phyloP scores from a whole-genome alignment of 1,284 basidiomycete genomes.

The Exobasidium cylindrosporum region DNA sequence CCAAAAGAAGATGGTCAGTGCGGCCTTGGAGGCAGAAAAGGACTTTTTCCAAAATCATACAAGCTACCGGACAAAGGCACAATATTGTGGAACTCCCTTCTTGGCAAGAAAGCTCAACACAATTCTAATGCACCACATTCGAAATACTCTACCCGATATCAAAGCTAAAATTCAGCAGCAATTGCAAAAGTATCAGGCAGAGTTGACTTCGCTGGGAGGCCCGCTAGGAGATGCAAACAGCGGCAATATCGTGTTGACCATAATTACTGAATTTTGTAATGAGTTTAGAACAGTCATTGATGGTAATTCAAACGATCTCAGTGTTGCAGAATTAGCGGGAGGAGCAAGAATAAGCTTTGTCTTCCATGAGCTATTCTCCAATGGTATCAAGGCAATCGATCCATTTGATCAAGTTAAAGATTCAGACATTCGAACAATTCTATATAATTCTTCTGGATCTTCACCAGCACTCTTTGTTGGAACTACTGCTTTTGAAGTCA shows the following conservation, averaged over 20 bases:
- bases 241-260: slow-evolving; percentile 81
- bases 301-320: slow-evolving; percentile 91
- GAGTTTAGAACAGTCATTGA: slow-evolving; percentile 96
- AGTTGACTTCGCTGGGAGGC: slow-evolving; percentile 82
- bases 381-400: slow-evolving; percentile 90
- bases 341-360: slow-evolving; percentile 97
- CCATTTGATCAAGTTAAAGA: slow-evolving; percentile 98
- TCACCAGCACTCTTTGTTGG: slow-evolving; percentile 94
- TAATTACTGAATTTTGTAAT: slow-evolving; percentile 94
- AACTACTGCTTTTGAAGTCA: slow-evolving; percentile 92
- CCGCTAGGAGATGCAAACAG: slow-evolving; percentile 78
- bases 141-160: slow-evolving; percentile 92
- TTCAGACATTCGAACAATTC: slow-evolving; percentile 87
- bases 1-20: slow-evolving; percentile 71
- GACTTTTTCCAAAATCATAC: slow-evolving; percentile 90
- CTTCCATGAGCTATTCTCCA: slow-evolving; percentile 96
- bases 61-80: slow-evolving; percentile 86
- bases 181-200: slow-evolving; percentile 78
- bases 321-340: slow-evolving; percentile 89
- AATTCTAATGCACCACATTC: slow-evolving; percentile 98
- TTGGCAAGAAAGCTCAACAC: slow-evolving; percentile 93
- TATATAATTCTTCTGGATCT: slow-evolving; percentile 97
- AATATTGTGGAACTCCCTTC: slow-evolving; percentile 97
- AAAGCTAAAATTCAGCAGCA: slow-evolving; percentile 86
- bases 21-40: slow-evolving; percentile 82